Base-by-base conservation (phyloP, 345 rosid species). In the Garcia nutans region DNA sequence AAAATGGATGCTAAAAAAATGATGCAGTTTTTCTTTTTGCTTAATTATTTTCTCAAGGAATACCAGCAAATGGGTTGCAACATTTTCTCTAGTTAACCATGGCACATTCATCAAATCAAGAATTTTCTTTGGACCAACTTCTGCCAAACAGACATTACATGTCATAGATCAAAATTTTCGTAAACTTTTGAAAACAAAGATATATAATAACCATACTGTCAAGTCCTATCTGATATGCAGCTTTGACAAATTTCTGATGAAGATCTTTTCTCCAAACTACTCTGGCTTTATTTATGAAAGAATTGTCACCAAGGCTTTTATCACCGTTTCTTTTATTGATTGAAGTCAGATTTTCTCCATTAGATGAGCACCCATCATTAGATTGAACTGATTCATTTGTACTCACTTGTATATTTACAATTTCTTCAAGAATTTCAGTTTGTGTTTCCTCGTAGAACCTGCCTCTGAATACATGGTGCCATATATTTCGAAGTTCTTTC, bases 31-130 rank as follows among this genome's bases (percentile, higher is more conserved):
- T 33, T 45, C 13, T 50, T 24, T 3, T 8, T 15, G 19, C 55
- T 37, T 37, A 37, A 5, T 64, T 5, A 19, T 71, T 26, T 64
- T 23, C 33, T 56, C 22, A 28, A 31, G 23, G 16, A 10, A 45
- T 85, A 95, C 99, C 92, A 93, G 99, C 65, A 95, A 88, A 76
- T 93, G 99, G 83, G 94, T 91, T 22, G 99, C 99, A 42, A 95
- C 94, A 62, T 93, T 93, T 85, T 95, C 99, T 67, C 99, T 87
- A 7, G 96, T 91, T 82, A 95, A 70, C 97, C 99, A 90, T 20
- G 96, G 93, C 62, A 95, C 96, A 76, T 93, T 91, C 99, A 95
- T 95, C 91, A 93, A 84, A 76, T 95, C 97, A 20, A 93, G 90
- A 69, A 95, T 95, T 86, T 89, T 91, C 88, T 93, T 93, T 15